Evolutionary conservation across 306 rosid species (phyloP), one percentile per base, ranked within the genome.

Genomic region (Hippophae tibetana): DNA sequence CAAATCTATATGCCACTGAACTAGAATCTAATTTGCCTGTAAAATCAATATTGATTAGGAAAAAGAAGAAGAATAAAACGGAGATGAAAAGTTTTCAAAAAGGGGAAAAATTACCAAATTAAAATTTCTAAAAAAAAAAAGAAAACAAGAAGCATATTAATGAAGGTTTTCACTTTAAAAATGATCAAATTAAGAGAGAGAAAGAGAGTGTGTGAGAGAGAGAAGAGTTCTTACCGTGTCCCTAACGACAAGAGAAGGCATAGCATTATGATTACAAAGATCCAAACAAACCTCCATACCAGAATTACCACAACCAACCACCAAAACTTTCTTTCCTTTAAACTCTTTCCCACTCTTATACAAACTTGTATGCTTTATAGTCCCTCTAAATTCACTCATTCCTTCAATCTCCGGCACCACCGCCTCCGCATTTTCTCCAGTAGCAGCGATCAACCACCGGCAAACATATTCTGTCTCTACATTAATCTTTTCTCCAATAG

Each of bases 231-330:
- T 82, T 79, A 88, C 96, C 31, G 84, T 61, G 58, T 88, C 86
- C 80, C 96, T 82, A 51, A 81, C 94, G 1, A 79, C 87, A 72
- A 88, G 87, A 43, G 90, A 78, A 58, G 96, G 94, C 64, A 67
- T 64, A 56, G 94, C 90, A 75, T 74, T 62, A 73, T 79, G 73
- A 72, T 85, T 79, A 69, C 90, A 85, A 49, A 88, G 96, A 83
- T 88, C 96, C 69, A 88, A 77, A 60, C 96, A 88, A 8, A 85
- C 94, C 76, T 88, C 96, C 96, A 88, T 88, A 38, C 96, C 96
- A 0, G 96, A 88, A 77, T 88, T 88, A 13, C 96, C 96, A 79
- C 96, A 85, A 0, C 96, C 96, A 8, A 88, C 96, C 5, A 88
- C 96, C 84, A 88, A 77, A 64, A 88, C 94, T 49, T 9, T 78